Percentiles rank a stretch among this genome's conserved stretches.
These are phyloP conservation scores for Stachybotrys echinatus DNA, from an alignment of 2,329 filamentous ascomycete species.

Conservation along the genomic window DNA sequence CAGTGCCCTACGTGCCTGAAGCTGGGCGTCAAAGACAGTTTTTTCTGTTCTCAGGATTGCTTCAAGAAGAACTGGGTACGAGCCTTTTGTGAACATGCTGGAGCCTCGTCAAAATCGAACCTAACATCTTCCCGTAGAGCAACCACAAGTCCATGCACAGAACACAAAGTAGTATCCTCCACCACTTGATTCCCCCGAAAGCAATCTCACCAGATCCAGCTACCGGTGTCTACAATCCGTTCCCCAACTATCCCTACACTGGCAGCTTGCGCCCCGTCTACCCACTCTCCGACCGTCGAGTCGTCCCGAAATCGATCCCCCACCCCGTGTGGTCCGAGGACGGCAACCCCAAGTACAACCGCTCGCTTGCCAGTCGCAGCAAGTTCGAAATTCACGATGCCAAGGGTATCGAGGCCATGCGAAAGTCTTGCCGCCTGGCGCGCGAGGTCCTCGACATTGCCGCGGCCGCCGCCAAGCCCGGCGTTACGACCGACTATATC, in stretches of 20 bases:
- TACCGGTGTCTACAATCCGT: slow-evolving; percentile 87
- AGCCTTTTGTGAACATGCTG: neutral
- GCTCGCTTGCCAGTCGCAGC: slow-evolving; percentile 61
- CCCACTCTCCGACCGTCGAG: slow-evolving; percentile 67
- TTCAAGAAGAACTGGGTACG: slow-evolving; percentile 98
- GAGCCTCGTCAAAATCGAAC: slow-evolving; percentile 4
- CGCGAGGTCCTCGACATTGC: slow-evolving; percentile 92
- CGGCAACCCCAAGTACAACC: slow-evolving; percentile 64
- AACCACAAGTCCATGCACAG: slow-evolving; percentile 73
- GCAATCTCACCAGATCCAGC: slow-evolving; percentile 87
- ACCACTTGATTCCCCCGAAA: slow-evolving; percentile 69
- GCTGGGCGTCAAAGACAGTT: slow-evolving; percentile 80
- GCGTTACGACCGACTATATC: slow-evolving; percentile 91
- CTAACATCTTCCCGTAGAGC: slow-evolving; percentile 42
- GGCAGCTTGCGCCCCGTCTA: slow-evolving; percentile 83
- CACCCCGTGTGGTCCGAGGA: slow-evolving; percentile 84
- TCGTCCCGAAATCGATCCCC: slow-evolving; percentile 73
- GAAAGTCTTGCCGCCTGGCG: slow-evolving; percentile 81
- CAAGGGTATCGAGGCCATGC: slow-evolving; percentile 81
- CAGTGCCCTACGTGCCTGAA: slow-evolving; percentile 97
- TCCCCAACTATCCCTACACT: slow-evolving; percentile 79
- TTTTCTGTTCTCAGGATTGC: slow-evolving; percentile 97
- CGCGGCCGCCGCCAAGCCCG: slow-evolving; percentile 76
- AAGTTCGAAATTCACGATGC: slow-evolving; percentile 80
- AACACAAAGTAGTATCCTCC: slow-evolving; percentile 68